These are phyloP conservation scores for Mycosphaerelloides madeirae DNA, from an alignment of 2,329 filamentous ascomycete species.

Conservation along the genomic window DNA sequence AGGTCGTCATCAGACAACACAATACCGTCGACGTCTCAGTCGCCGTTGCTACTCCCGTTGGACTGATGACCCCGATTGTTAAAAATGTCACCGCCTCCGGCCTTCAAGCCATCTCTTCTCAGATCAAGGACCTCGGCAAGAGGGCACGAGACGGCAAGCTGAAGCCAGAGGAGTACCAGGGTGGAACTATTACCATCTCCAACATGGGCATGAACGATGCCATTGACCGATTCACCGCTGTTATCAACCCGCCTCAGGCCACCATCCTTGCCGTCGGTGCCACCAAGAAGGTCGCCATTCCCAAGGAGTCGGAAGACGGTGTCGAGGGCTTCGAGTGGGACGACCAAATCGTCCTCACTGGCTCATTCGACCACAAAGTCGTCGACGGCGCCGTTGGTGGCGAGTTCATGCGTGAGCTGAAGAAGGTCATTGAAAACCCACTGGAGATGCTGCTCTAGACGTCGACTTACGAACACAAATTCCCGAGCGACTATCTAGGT, in stretches of 20 bases:
- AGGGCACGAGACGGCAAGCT: constrained; percentile 95
- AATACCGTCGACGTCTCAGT: constrained; percentile 92
- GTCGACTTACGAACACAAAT: constrained; percentile 6
- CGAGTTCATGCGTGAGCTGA: constrained; percentile 94
- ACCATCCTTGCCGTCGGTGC: constrained; percentile 93
- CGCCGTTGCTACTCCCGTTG: constrained; percentile 85
- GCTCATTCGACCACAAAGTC: constrained; percentile 98
- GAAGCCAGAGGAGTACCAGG: constrained; percentile 99
- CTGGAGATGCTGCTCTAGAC: constrained; percentile 82
- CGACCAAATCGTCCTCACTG: constrained; percentile 92
- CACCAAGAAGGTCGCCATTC: constrained; percentile 89
- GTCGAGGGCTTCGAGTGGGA: constrained; percentile 76
- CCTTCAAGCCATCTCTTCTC: constrained; percentile 77
- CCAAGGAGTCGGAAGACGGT: constrained; percentile 78
- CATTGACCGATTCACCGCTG: constrained; percentile 93
- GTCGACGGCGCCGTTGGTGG: constrained; percentile 93
- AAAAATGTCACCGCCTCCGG: constrained; percentile 82
- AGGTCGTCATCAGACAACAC: constrained; percentile 81
- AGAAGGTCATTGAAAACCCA: constrained; percentile 97
- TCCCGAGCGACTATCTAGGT: constrained; percentile 5
- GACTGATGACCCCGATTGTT: constrained; percentile 96
- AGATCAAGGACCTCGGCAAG: constrained; percentile 96
- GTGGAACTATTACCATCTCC: constrained; percentile 97
- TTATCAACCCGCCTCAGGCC: constrained; percentile 98
- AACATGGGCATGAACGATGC: constrained; percentile 99